Percentiles rank a stretch among this genome's conserved stretches.
phyloP scores from a whole-genome alignment of 1,139 yeast species.

The Yamadazyma blattariae region DNA sequence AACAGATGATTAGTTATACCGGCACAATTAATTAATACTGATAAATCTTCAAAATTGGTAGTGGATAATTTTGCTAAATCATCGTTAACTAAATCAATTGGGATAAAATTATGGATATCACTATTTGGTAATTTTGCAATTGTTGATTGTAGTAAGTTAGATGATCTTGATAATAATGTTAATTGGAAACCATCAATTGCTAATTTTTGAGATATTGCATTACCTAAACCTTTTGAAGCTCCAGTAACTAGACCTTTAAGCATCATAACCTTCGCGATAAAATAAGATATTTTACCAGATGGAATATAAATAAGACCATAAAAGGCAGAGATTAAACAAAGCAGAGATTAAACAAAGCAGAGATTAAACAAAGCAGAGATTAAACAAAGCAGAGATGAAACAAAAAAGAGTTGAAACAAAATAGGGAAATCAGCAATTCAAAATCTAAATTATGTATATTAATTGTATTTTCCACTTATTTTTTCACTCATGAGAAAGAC shows the following conservation, averaged over 20 bases:
- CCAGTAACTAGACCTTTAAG: conserved; percentile 70
- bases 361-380: no score
- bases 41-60: conserved; percentile 15
- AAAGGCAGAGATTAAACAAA: no score
- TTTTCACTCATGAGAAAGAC: conserved; percentile 10
- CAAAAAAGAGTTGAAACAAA: no score
- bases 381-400: no score
- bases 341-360: no score
- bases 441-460: no score
- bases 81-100: conserved; percentile 43
- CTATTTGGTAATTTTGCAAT: conserved; percentile 30
- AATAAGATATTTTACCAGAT: no score
- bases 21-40: conserved; percentile 72
- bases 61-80: conserved; percentile 5
- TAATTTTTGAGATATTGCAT: conserved; percentile 55
- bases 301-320: no score
- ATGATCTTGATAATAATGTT: conserved; percentile 58
- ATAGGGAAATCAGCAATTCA: no score
- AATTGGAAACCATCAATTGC: conserved; percentile 63
- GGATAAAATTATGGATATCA: conserved; percentile 43
- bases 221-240: conserved; percentile 83
- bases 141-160: conserved; percentile 30
- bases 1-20: conserved; percentile 70
- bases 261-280: not conserved
- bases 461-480: no score